These are phyloP conservation scores for Bauhinia variegata DNA, from an alignment of 306 rosid genomes.

Conservation along the genomic window DNA sequence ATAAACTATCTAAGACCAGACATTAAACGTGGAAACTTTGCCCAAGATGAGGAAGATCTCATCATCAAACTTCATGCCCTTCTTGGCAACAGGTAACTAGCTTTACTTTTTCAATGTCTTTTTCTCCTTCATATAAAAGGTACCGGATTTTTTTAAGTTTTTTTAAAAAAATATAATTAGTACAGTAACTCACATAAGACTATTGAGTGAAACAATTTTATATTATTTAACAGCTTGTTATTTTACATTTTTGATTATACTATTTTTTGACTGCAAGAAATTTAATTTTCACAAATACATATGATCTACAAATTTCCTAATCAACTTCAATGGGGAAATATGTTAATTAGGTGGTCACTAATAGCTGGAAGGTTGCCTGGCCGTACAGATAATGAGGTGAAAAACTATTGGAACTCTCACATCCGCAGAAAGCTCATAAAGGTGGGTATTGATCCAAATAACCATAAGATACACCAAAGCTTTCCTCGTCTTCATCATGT, in stretches of 20 bases:
- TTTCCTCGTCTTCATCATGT: conserved; percentile 16
- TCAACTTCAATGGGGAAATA: not conserved
- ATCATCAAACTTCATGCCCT: conserved; percentile 80
- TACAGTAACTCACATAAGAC: too few relatives aligned
- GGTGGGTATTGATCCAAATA: conserved; percentile 64
- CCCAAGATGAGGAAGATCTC: conserved; percentile 78
- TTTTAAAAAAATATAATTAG: too few relatives aligned
- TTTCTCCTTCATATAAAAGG: too few relatives aligned
- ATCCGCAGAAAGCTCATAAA: conserved; percentile 55
- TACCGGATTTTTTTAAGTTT: too few relatives aligned
- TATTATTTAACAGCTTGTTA: too few relatives aligned
- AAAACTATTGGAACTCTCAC: conserved; percentile 71
- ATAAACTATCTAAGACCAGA: conserved; percentile 69
- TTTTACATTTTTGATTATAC: too few relatives aligned
- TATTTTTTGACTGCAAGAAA: too few relatives aligned
- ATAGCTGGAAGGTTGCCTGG: conserved; percentile 75
- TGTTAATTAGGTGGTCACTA: conserved; percentile 67
- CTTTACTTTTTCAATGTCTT: not conserved
- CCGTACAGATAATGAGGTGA: conserved; percentile 65
- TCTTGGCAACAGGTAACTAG: conserved; percentile 68
- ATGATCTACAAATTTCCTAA: not conserved
- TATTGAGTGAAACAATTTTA: too few relatives aligned
- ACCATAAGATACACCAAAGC: conserved; percentile 50
- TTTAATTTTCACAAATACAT: too few relatives aligned
- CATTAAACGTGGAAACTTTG: conserved; percentile 73